Conservation (phyloP, 176 grass and related monocot genomes). For the Microstegium vimineum region DNA sequence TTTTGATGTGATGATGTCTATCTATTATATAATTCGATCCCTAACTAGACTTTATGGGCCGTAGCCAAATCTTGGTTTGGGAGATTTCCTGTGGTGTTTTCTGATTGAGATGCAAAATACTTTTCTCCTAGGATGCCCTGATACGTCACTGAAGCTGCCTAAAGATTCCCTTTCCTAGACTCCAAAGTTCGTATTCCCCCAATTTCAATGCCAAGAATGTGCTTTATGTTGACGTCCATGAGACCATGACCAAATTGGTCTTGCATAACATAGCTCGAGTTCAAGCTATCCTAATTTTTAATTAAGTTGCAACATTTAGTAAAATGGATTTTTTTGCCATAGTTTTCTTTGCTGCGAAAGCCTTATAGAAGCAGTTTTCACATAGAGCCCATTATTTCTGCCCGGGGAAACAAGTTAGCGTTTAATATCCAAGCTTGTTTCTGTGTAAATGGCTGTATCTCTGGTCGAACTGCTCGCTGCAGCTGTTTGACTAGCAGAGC, state of each 20-base stretch:
- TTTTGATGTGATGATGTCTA: no score
- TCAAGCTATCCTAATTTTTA: not conserved
- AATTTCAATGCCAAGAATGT: not conserved
- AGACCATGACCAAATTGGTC: not conserved
- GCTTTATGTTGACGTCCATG: not conserved
- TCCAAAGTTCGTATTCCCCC: not conserved
- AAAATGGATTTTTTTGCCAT: not conserved
- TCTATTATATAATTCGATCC: not conserved
- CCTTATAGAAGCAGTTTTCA: not conserved
- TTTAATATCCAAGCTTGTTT: not conserved
- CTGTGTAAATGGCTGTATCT: not conserved
- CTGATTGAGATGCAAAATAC: not conserved
- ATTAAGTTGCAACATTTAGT: not conserved
- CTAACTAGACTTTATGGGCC: not conserved
- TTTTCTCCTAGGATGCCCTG: not conserved
- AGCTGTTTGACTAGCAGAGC: no score
- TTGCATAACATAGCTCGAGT: not conserved
- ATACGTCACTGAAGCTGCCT: not conserved
- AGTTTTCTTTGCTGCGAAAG: not conserved
- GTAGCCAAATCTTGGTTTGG: not conserved
- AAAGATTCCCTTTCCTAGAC: not conserved
- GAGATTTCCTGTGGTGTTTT: not conserved
- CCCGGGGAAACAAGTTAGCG: not conserved
- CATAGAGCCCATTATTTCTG: not conserved
- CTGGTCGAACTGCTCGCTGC: no score